These are phyloP conservation scores for Tinospora cordifolia DNA, from an alignment of 164 flowering plant species.

Conservation along the genomic window DNA sequence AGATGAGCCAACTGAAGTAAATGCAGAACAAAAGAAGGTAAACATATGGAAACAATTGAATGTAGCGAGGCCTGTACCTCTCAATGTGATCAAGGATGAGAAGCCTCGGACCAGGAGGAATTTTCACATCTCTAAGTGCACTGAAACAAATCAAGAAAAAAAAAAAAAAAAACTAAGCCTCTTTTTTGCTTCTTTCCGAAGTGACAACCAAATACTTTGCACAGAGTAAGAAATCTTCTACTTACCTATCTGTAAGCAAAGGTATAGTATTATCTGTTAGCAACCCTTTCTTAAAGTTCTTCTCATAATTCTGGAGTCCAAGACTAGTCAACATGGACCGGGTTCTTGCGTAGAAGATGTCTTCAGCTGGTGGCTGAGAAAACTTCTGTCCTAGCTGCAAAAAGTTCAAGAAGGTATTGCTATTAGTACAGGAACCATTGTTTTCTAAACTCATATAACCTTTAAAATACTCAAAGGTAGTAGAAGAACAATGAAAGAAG, in stretches of 20 bases:
- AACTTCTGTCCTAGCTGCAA: slow-evolving; percentile 66
- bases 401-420: slow-evolving; percentile 8
- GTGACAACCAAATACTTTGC: neutral
- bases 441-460: neutral
- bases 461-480: neutral
- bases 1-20: neutral
- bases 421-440: neutral
- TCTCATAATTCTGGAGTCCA: slow-evolving; percentile 79
- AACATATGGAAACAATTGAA: neutral
- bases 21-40: neutral
- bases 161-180: neutral
- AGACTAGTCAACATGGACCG: slow-evolving; percentile 60
- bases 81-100: slow-evolving; percentile 80
- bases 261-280: slow-evolving; percentile 77
- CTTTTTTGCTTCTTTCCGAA: neutral
- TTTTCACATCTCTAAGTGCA: slow-evolving; percentile 81
- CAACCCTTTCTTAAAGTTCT: slow-evolving; percentile 81
- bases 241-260: slow-evolving; percentile 78
- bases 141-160: slow-evolving; percentile 33
- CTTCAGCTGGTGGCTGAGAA: slow-evolving; percentile 61
- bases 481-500: neutral
- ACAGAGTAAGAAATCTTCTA: neutral
- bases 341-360: slow-evolving; percentile 48
- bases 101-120: slow-evolving; percentile 96
- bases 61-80: slow-evolving; percentile 33